Conservation (phyloP, 768 basidiomycete species). For the Mrakia frigida region DNA sequence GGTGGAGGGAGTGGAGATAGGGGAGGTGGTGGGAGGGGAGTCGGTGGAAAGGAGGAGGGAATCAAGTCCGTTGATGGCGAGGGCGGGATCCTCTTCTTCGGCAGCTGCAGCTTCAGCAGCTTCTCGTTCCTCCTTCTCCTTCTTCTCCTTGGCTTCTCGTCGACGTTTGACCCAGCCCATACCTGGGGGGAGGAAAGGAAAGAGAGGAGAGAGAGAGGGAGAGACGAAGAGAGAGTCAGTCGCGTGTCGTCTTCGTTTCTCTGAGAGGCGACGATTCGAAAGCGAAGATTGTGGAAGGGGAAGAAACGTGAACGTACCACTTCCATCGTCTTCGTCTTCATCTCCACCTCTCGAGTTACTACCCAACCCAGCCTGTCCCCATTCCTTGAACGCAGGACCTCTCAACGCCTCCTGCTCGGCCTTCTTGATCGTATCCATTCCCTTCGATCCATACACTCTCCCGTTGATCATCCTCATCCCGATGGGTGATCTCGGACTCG, state of each 20-base stretch:
- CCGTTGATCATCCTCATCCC: constrained; percentile 31
- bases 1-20: background rate
- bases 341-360: background rate
- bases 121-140: constrained; percentile 11
- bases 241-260: background rate
- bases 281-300: too few species aligned
- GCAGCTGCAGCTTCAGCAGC: constrained; percentile 12
- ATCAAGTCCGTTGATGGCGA: background rate
- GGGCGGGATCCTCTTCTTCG: background rate
- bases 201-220: too few species aligned
- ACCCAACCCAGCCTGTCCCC: constrained; percentile 20
- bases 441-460: constrained; percentile 20
- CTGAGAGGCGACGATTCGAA: too few species aligned
- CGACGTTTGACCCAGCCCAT: constrained; percentile 27
- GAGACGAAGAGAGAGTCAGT: background rate
- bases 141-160: constrained; percentile 24
- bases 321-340: constrained; percentile 26
- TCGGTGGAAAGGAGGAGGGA: background rate
- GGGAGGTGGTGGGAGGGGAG: too few species aligned
- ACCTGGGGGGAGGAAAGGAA: background rate
- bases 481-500: constrained; percentile 14
- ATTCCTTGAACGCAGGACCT: constrained; percentile 26
- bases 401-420: constrained; percentile 24
- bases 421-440: constrained; percentile 23
- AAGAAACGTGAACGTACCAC: constrained; percentile 8